Evolutionary conservation across 306 rosid species (phyloP).

Genomic region (Canavalia ensiformis): DNA sequence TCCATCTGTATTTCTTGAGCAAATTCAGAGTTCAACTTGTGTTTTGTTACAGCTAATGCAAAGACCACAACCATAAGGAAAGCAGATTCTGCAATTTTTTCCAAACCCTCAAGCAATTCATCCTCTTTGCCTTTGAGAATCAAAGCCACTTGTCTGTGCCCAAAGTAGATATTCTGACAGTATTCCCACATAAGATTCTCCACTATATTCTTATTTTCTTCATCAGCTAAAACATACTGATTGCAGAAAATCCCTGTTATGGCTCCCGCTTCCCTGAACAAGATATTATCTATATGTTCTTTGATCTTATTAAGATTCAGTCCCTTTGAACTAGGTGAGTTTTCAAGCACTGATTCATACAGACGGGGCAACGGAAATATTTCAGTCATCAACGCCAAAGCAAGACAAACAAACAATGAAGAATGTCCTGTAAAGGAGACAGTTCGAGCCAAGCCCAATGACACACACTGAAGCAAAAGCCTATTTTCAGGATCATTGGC

Average conservation of each 20-base stretch:
- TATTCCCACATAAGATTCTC: conserved; percentile 85
- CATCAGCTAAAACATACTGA: conserved; percentile 73
- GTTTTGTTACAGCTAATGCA: conserved; percentile 82
- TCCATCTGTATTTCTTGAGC: conserved; percentile 63
- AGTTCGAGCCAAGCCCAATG: conserved; percentile 75
- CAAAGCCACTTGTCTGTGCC: conserved; percentile 69
- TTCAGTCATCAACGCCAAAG: conserved; percentile 74
- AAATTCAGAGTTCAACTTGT: conserved; percentile 66
- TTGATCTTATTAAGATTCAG: conserved; percentile 59
- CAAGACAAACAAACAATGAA: conserved; percentile 68
- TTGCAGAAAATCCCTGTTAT: conserved; percentile 76
- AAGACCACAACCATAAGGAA: conserved; percentile 91
- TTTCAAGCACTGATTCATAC: conserved; percentile 56
- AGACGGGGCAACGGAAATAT: conserved; percentile 75
- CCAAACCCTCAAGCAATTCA: conserved; percentile 65
- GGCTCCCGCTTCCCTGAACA: conserved; percentile 87
- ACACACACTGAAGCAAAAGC: conserved; percentile 70
- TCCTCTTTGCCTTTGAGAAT: conserved; percentile 63
- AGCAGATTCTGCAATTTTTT: conserved; percentile 86
- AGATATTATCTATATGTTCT: conserved; percentile 68
- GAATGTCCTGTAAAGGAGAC: conserved; percentile 65
- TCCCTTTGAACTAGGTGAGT: conserved; percentile 43
- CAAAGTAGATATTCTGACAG: conserved; percentile 69
- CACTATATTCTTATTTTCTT: conserved; percentile 64
- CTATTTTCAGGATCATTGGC: conserved; percentile 49